A percentile compares a stretch with the other conserved stretches of the same genome.
Conservation (phyloP, 495 filamentous ascomycete genomes). For the Penicillium lagena region DNA sequence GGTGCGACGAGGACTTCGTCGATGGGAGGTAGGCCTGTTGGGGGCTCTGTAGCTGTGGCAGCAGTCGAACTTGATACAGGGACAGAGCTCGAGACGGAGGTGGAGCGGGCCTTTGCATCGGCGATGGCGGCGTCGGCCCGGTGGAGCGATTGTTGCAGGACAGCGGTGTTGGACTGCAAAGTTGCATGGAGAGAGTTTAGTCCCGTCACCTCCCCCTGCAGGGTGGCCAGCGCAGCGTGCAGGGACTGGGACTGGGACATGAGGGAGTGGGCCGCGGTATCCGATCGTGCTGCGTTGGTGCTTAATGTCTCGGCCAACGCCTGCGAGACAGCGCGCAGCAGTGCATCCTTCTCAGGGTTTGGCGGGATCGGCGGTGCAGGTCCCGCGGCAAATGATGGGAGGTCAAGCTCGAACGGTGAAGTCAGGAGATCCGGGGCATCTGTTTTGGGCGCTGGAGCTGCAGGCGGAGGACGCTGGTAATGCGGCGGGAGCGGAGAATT, state of each 20-base stretch:
- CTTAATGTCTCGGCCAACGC: constrained; percentile 61
- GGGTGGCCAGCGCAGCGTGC: constrained; percentile 51
- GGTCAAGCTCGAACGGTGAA: constrained; percentile 58
- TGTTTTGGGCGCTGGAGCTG: constrained; percentile 34
- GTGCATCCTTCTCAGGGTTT: constrained; percentile 91
- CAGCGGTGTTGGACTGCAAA: constrained; percentile 67
- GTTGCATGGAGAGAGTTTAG: constrained; percentile 62
- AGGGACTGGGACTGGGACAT: constrained; percentile 75
- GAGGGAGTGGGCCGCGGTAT: constrained; percentile 65
- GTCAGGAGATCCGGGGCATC: constrained; percentile 64
- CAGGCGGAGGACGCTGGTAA: constrained; percentile 9
- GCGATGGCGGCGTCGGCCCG: constrained; percentile 76
- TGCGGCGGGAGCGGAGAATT: constrained; percentile 12
- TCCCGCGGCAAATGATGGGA: constrained; percentile 51
- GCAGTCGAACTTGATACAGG: constrained; percentile 7
- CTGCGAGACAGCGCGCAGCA: constrained; percentile 69
- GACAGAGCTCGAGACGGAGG: constrained; percentile 30
- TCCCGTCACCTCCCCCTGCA: constrained; percentile 66
- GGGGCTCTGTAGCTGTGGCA: constrained; percentile 3
- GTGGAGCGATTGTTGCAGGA: constrained; percentile 67
- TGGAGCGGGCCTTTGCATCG: constrained; percentile 43
- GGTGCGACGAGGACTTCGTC: constrained; percentile 92
- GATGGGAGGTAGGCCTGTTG: constrained; percentile 54
- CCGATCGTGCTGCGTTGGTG: constrained; percentile 56
- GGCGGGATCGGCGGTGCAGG: constrained; percentile 83